Percentiles rank a stretch among this genome's conserved stretches.
Conservation (phyloP, 768 basidiomycete genomes). For the Lepiota venenata region DNA sequence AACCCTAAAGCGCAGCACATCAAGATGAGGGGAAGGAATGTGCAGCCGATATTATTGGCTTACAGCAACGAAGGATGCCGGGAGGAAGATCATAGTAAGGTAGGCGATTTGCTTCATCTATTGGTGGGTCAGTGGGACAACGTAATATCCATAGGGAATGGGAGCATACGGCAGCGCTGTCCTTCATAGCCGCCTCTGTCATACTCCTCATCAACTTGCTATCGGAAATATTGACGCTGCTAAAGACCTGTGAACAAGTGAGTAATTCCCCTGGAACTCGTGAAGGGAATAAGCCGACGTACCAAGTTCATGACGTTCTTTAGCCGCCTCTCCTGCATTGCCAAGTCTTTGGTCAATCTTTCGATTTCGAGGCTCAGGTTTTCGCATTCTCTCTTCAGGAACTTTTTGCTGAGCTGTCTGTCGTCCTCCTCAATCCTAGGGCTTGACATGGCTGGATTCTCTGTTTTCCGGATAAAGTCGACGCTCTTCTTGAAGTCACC, state of each 20-base stretch:
- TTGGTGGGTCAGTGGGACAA: background rate
- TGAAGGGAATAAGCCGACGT: constrained; percentile 10
- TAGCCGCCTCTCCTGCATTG: constrained; percentile 45
- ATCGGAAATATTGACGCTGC: constrained; percentile 55
- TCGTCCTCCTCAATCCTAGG: constrained; percentile 27
- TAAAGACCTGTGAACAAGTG: constrained; percentile 45
- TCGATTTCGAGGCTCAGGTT: constrained; percentile 49
- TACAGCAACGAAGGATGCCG: constrained; percentile 51
- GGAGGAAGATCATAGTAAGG: constrained; percentile 59
- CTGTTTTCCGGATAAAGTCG: constrained; percentile 42
- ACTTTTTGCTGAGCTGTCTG: constrained; percentile 22
- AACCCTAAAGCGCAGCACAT: constrained; percentile 27
- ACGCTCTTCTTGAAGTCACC: constrained; percentile 53
- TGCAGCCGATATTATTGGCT: constrained; percentile 11
- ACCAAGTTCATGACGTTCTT: constrained; percentile 54
- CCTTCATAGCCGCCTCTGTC: constrained; percentile 48
- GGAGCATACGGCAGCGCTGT: constrained; percentile 31
- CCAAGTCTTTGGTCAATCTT: constrained; percentile 35
- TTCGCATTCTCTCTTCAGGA: constrained; percentile 44
- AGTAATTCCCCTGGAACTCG: background rate
- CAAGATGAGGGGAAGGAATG: background rate
- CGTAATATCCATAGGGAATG: background rate
- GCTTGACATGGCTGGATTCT: constrained; percentile 46
- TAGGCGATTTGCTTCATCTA: constrained; percentile 58
- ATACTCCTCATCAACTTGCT: constrained; percentile 48